phyloP scores from a whole-genome alignment of 495 filamentous ascomycete genomes.

The Astrocystis sublimbata region DNA sequence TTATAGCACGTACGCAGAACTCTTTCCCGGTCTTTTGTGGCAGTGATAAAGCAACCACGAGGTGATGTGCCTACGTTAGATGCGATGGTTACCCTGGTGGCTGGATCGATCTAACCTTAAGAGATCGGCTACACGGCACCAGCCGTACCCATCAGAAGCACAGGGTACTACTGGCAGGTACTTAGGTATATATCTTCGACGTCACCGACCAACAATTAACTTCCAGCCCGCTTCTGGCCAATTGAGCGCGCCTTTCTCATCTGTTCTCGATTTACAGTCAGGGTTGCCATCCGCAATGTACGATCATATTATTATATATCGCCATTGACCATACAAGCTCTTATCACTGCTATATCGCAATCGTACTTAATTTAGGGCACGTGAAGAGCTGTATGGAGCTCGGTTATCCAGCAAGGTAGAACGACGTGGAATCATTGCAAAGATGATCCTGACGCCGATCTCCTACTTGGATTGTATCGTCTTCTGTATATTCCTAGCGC shows the following conservation, averaged over 20 bases:
- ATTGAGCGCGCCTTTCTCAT: background rate
- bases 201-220: conserved; percentile 24
- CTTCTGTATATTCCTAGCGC: conserved; percentile 64
- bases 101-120: background rate
- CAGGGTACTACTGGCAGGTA: background rate
- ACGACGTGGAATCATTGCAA: background rate
- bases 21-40: no score
- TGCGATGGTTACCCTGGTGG: no score
- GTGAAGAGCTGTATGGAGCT: background rate
- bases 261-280: no score
- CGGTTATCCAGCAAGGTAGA: background rate
- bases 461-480: conserved; percentile 71
- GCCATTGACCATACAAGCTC: no score
- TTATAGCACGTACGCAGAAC: no score
- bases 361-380: no score
- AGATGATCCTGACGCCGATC: conserved; percentile 61
- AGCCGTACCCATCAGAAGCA: background rate
- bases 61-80: no score
- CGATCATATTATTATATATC: no score
- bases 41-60: no score
- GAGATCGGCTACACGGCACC: conserved; percentile 8
- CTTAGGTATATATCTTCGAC: conserved; percentile 17
- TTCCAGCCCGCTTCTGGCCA: background rate
- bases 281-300: no score
- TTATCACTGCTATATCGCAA: no score